A percentile compares a stretch with the other conserved stretches of the same genome.
phyloP scores from a whole-genome alignment of 2,329 filamentous ascomycete species.

The Clarireedia homoeocarpa region DNA sequence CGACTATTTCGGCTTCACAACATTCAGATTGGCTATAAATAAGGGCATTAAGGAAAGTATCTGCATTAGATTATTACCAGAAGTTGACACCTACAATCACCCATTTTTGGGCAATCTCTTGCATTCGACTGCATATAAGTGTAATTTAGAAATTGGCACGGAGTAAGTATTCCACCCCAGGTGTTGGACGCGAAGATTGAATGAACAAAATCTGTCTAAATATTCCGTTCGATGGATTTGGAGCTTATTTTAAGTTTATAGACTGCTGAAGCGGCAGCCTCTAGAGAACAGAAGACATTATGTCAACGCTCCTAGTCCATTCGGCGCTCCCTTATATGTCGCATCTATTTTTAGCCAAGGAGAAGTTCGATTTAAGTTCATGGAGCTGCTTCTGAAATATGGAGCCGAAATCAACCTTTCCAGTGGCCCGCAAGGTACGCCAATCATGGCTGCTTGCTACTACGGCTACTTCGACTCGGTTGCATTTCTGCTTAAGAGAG shows the following conservation, averaged over 20 bases:
- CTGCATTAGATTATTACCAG: not conserved
- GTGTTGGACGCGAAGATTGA: not conserved
- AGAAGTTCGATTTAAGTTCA: not conserved
- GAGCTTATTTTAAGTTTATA: not conserved
- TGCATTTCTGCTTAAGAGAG: not conserved
- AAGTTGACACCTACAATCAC: not conserved
- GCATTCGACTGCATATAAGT: not conserved
- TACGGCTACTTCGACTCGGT: not conserved
- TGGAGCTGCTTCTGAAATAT: not conserved
- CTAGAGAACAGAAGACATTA: not conserved
- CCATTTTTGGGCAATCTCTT: not conserved
- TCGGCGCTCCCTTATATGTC: not conserved
- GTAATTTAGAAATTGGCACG: not conserved
- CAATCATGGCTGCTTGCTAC: not conserved
- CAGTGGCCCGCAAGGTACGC: not conserved
- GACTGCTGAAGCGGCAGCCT: not conserved
- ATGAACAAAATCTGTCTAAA: not conserved
- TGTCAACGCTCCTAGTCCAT: not conserved
- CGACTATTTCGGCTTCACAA: not conserved
- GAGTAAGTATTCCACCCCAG: not conserved
- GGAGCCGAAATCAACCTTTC: not conserved
- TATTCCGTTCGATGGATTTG: not conserved
- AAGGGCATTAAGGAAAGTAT: not conserved
- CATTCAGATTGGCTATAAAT: not conserved
- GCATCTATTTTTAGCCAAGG: not conserved